These are phyloP conservation scores for Backusella westeae DNA, from an alignment of 192 early-diverging fungal species.

Conservation along the genomic window DNA sequence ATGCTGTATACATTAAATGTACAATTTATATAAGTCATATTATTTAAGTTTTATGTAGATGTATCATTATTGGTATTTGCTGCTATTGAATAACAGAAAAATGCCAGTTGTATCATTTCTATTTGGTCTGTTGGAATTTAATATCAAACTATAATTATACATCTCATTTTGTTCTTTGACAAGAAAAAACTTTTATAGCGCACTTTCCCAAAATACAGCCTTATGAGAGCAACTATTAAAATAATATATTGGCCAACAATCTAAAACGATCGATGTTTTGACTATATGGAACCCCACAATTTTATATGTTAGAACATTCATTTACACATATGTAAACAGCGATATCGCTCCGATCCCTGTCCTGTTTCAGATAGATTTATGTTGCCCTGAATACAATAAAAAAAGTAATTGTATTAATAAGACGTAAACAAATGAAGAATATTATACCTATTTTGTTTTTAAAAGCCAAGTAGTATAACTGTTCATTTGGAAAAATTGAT, in stretches of 20 bases:
- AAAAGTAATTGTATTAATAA: background rate
- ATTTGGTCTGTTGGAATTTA: background rate
- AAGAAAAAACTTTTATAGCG: background rate
- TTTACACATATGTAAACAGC: background rate
- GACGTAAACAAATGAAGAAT: too few relatives aligned
- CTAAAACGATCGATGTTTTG: background rate
- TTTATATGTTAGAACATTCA: background rate
- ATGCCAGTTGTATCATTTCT: background rate
- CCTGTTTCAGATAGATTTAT: background rate
- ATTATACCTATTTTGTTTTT: too few relatives aligned
- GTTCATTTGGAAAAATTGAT: too few relatives aligned
- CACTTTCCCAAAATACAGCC: background rate
- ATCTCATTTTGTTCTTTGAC: background rate
- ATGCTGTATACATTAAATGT: background rate
- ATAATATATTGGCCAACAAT: background rate
- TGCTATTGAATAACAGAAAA: background rate
- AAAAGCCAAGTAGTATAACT: too few relatives aligned
- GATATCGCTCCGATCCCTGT: background rate
- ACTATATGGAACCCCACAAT: background rate
- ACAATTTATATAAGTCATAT: background rate
- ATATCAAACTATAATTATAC: background rate
- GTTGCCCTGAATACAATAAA: background rate
- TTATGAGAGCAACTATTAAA: background rate
- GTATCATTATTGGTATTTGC: background rate
- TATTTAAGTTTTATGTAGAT: background rate